Percentiles rank a stretch among this genome's conserved stretches.
Evolutionary conservation across 2,329 filamentous ascomycete genomes (phyloP).

Genomic region (Verticillium zaregamsianum): DNA sequence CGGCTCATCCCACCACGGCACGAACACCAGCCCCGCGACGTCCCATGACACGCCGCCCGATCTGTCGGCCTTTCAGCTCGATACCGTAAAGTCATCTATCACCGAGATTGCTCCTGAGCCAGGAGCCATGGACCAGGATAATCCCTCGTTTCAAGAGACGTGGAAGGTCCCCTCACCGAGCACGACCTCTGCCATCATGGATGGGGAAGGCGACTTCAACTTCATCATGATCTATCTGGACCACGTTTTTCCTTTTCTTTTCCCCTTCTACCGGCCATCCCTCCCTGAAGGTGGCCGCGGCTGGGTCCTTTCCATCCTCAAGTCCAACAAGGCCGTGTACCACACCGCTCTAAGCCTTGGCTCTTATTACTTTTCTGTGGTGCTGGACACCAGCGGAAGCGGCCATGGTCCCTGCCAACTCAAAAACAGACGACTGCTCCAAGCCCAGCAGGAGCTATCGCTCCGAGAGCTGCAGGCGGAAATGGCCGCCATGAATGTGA

Average conservation of each 20-base stretch:
- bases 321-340: conserved; percentile 53
- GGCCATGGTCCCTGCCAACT: conserved; percentile 11
- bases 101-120: conserved; percentile 7
- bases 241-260: conserved; percentile 57
- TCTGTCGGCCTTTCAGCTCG: conserved; percentile 6
- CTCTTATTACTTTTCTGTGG: conserved; percentile 51
- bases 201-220: conserved; percentile 20
- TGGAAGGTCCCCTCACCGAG: not conserved
- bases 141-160: not conserved
- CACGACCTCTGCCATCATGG: not conserved
- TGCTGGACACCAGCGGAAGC: conserved; percentile 28
- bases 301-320: conserved; percentile 55
- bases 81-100: conserved; percentile 11
- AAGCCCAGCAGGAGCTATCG: conserved; percentile 39
- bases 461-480: conserved; percentile 39
- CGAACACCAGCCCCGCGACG: conserved; percentile 7
- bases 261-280: conserved; percentile 57
- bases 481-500: conserved; percentile 30
- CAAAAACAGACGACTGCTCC: conserved; percentile 33
- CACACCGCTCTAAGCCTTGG: conserved; percentile 53
- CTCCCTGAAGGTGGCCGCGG: conserved; percentile 52
- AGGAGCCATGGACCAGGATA: not conserved
- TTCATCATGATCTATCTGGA: conserved; percentile 58
- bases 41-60: conserved; percentile 10
- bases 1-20: conserved; percentile 5